Base-by-base conservation (phyloP, 768 basidiomycete genomes). In the Kondoa malvinella region DNA sequence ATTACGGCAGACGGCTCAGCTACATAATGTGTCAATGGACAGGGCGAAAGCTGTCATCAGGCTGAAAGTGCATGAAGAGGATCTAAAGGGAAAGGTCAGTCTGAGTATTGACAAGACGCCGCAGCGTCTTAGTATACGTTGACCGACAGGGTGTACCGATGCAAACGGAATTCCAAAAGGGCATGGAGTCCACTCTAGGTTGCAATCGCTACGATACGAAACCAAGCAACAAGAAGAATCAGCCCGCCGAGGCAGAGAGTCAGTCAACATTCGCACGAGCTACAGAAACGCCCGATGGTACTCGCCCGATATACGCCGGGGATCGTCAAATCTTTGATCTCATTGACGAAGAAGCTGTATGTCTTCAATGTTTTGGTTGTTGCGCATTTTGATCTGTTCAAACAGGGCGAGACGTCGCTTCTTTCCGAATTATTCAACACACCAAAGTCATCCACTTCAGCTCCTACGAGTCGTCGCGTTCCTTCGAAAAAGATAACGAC, bases 21-120 rank as follows among this genome's bases (percentile, higher is more conserved):
- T 78, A 58, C 83, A 84, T 77, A 82, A 84, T 66, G 72, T 89
- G 56, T 85, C 87, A 72, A 78, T 89, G 69, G 86, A 86, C 76
- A 87, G 91, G 57, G 80, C 92, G 25, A 85, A 89, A 65, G 90
- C 90, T 0, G 86, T 92, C 64, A 76, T 94, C 34, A 82, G 88
- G 32, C 77, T 94, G 71, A 91, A 92, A 76, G 85, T 85, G 40
- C 78, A 88, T 71, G 89, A 92, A 75, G 77, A 79, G 64, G 78
- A 81, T 65, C 87, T 84, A 86, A 78, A 79, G 74, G 83, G 63
- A 0, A 68, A 73, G 67, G 73, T 71, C 57, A 31, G 40, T 50
- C 21, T 50, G 12, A 8, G 12, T 50, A 8, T 50, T 50, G 12
- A 21, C 40, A 8, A 50, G 40, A 50, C 40, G 8, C 40, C 21